A percentile compares a stretch with the other conserved stretches of the same genome.
These are phyloP conservation scores for Striga asiatica DNA, from an alignment of 257 asterid genomes.

Conservation along the genomic window DNA sequence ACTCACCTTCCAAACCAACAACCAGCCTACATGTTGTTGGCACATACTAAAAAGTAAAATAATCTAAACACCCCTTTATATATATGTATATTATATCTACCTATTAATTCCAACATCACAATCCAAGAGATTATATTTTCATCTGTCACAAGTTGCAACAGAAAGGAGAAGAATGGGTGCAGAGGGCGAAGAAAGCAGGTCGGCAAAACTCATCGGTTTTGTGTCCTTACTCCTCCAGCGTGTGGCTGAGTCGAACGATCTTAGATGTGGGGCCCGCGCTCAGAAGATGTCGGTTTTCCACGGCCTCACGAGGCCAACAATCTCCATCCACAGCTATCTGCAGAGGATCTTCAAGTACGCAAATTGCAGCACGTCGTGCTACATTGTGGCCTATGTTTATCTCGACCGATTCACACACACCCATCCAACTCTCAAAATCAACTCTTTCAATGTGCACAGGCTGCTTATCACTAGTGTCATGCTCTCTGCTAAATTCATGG, in stretches of 20 bases:
- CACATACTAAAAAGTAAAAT: background rate
- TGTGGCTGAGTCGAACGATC: slow-evolving; percentile 74
- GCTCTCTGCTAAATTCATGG: slow-evolving; percentile 98
- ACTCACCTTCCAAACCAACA: no score
- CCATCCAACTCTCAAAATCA: slow-evolving; percentile 60
- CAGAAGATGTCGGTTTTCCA: slow-evolving; percentile 75
- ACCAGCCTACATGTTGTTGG: no score
- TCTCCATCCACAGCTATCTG: slow-evolving; percentile 62
- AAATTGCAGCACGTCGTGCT: slow-evolving; percentile 87
- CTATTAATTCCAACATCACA: slow-evolving; percentile 17
- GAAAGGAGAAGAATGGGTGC: no score
- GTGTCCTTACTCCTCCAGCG: slow-evolving; percentile 73
- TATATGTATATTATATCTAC: slow-evolving; percentile 12
- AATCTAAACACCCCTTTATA: slow-evolving; percentile 7
- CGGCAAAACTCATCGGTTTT: slow-evolving; percentile 41
- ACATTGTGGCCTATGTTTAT: slow-evolving; percentile 78
- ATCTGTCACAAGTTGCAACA: no score
- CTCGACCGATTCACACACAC: slow-evolving; percentile 80
- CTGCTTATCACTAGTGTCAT: slow-evolving; percentile 87
- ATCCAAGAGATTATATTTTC: no score
- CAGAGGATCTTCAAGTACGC: slow-evolving; percentile 87
- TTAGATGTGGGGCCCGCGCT: slow-evolving; percentile 20
- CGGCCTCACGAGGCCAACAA: slow-evolving; percentile 65
- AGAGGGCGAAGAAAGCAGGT: no score
- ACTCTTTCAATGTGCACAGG: slow-evolving; percentile 77